Evolutionary conservation across 345 rosid species (phyloP), one percentile per base, ranked within the genome.

Genomic region (Stellera chamaejasme): DNA sequence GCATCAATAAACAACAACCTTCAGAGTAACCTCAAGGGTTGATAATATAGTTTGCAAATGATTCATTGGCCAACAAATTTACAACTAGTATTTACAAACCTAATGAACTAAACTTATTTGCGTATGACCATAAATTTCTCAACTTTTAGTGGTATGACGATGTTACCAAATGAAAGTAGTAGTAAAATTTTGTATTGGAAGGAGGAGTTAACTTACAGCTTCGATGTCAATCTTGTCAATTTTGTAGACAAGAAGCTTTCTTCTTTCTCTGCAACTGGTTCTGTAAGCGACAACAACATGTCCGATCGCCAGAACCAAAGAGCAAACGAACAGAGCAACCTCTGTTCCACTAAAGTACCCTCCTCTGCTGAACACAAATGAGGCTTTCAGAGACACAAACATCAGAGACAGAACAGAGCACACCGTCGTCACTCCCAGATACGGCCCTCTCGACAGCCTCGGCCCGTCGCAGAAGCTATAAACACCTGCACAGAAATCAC

Each of bases 181-280:
- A n/a, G 23, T 19, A 19, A 1, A 19, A 19, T 19, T 19, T 19
- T 0, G 23, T 0, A 19, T 19, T 19, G 23, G 23, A 25, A 9
- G 14, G 52, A 51, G 47, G 56, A 43, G 27, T 58, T 6, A 47
- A 77, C 98, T 84, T 78, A 88, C 99, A 23, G 97, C 87, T 89
- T 93, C 99, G 16, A 86, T 88, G 75, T 88, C 99, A 63, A 93
- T 93, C 73, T 82, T 88, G 79, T 78, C 99, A 63, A 93, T 93
- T 74, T 82, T 88, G 80, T 78, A 93, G 16, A 93, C 97, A 47
- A 86, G 77, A 43, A 93, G 96, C 68, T 93, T 93, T 68, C 89
- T 78, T 73, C 96, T 78, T 57, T 86, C 97, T 62, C 87, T 74
- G 75, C 99, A 93, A 61, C 97, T 86, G 32, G 84, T 93, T 77